Evolutionary conservation across 768 basidiomycete species (phyloP).

Genomic region (Kwoniella europaea): DNA sequence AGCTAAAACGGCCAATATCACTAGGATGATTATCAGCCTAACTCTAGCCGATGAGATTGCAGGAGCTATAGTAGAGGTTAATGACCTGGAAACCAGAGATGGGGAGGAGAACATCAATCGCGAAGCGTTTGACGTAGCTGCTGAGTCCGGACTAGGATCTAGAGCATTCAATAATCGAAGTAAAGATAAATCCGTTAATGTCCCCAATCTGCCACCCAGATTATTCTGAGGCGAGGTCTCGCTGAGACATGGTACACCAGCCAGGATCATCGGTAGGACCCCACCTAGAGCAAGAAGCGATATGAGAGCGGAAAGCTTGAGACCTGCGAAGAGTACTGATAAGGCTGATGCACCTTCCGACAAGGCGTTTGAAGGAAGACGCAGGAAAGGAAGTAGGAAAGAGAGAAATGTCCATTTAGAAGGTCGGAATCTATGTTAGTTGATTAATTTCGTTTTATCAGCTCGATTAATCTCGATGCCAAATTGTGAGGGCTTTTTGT

Average conservation of each 20-base stretch:
- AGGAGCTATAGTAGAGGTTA: slow-evolving; percentile 51
- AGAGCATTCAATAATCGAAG: slow-evolving; percentile 72
- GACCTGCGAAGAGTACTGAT: slow-evolving; percentile 70
- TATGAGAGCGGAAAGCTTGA: slow-evolving; percentile 71
- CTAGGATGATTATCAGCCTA: slow-evolving; percentile 72
- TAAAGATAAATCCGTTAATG: slow-evolving; percentile 76
- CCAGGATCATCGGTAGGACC: slow-evolving; percentile 73
- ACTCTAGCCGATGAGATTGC: slow-evolving; percentile 61
- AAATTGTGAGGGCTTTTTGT: too few species aligned
- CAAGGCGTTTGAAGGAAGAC: slow-evolving; percentile 68
- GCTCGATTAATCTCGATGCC: neutral
- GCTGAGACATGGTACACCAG: slow-evolving; percentile 72
- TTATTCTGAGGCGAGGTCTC: slow-evolving; percentile 61
- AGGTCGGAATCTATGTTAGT: slow-evolving; percentile 56
- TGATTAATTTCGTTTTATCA: slow-evolving; percentile 68
- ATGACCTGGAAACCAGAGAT: slow-evolving; percentile 18
- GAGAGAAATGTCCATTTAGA: slow-evolving; percentile 64
- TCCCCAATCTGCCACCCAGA: slow-evolving; percentile 69
- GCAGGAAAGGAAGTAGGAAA: slow-evolving; percentile 73
- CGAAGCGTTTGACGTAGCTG: slow-evolving; percentile 56
- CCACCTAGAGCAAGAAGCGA: slow-evolving; percentile 72
- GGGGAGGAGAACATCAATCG: neutral
- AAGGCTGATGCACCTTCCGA: slow-evolving; percentile 77
- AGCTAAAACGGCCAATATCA: slow-evolving; percentile 68
- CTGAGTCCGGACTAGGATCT: slow-evolving; percentile 47